Percentiles rank a stretch among this genome's conserved stretches.
Evolutionary conservation across 1,139 yeast species (phyloP).

Genomic region (Lodderomyces parapsilosis): DNA sequence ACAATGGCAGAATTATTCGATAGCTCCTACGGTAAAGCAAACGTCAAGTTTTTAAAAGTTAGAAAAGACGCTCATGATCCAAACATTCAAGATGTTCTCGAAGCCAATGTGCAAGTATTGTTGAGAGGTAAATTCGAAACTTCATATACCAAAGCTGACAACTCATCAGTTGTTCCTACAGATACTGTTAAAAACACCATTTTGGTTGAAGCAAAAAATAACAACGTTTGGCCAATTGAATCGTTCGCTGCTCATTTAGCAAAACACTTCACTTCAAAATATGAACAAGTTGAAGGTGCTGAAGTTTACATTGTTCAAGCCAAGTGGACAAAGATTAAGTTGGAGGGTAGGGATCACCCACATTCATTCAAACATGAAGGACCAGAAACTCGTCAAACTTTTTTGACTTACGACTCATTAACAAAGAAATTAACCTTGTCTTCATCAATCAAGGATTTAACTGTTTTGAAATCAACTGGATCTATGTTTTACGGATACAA

Average conservation of each 20-base stretch:
- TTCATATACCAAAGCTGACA: conserved; percentile 85
- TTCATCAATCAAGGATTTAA: conserved; percentile 80
- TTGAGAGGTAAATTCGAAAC: conserved; percentile 75
- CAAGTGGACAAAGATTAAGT: conserved; percentile 70
- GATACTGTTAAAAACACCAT: conserved; percentile 92
- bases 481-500: conserved; percentile 89
- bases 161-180: conserved; percentile 86
- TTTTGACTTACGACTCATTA: conserved; percentile 50
- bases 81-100: conserved; percentile 72
- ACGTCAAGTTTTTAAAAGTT: conserved; percentile 87
- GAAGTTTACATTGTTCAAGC: conserved; percentile 67
- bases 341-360: conserved; percentile 68
- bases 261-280: conserved; percentile 73
- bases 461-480: conserved; percentile 90
- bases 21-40: conserved; percentile 85
- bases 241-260: conserved; percentile 84
- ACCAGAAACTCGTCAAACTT: conserved; percentile 68
- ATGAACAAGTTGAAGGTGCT: conserved; percentile 71
- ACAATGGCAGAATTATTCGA: conserved; percentile 25
- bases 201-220: conserved; percentile 74
- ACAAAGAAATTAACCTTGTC: conserved; percentile 52
- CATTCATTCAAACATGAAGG: conserved; percentile 88
- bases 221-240: conserved; percentile 87
- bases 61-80: conserved; percentile 73
- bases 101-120: conserved; percentile 75